Base-by-base conservation (phyloP, 495 filamentous ascomycete species). In the Aspergillus asperescens region DNA sequence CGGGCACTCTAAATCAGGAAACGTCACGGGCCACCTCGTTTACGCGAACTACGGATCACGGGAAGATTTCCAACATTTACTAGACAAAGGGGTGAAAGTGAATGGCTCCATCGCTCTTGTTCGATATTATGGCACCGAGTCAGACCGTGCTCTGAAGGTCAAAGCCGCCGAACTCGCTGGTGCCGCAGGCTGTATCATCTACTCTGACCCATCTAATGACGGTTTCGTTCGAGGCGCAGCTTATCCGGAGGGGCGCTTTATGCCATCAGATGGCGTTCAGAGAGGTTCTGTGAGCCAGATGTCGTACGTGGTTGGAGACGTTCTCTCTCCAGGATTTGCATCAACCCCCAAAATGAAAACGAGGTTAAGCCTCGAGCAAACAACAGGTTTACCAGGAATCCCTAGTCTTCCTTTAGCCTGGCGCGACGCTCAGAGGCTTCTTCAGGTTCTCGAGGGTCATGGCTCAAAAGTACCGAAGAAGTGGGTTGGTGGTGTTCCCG, bases 31-130 rank as follows among this genome's bases (percentile, higher is more conserved):
- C 0, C 91, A 86, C n/a, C 66, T 99, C 46, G 80, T 99, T 1
- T 99, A 95, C 62, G 94, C 87, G 19, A 96, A 96, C 62, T 94
- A 90, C 59, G 93, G 94, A 12, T 85, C 87, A 45, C 79, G 79
- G 38, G 82, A 88, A 43, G 93, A 99, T 62, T 97, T 92, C 62
- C 70, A 85, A 61, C 64, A 64, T 43, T 70, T 99, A 22, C 68
- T 79, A 45, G 80, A 90, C 38, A 75, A 76, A 44, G 90, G 87
- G 0, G 74, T 97, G 50, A 75, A 85, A 10, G 70, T 90, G 1
- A 78, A 81, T 6, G 93, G 92, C 12, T 82, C 89, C 0, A 92
- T 98, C 58, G 88, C 82, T 15, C 73, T 98, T 27, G 84, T 97
- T 39, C 78, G 88, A 43, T 86, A 93, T 62, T 84, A 85, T 58